Evolutionary conservation across 495 filamentous ascomycete species (phyloP).

Genomic region (Aspergillus mulundensis): DNA sequence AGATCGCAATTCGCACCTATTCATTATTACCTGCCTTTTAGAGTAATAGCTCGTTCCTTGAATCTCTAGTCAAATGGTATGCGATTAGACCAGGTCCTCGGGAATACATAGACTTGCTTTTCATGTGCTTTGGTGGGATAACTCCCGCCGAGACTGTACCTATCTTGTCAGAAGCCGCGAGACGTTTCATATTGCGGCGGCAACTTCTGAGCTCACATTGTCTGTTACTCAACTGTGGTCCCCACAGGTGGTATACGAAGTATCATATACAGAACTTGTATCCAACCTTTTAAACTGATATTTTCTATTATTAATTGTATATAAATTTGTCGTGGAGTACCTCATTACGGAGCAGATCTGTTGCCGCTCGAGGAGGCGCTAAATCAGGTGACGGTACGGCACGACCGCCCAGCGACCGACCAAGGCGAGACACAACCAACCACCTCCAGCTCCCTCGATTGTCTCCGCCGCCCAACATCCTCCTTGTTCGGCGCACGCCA

Average conservation of each 20-base stretch:
- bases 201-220: not conserved
- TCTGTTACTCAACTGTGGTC: too few species aligned
- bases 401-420: not conserved
- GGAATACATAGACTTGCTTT: not conserved
- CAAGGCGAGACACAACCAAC: constrained; percentile 18
- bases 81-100: not conserved
- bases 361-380: constrained; percentile 13
- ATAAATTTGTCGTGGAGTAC: not conserved
- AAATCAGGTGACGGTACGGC: constrained; percentile 10
- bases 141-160: not conserved
- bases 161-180: not conserved
- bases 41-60: too few species aligned
- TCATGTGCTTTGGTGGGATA: not conserved
- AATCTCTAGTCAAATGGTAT: too few species aligned
- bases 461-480: constrained; percentile 33
- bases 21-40: too few species aligned
- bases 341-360: not conserved
- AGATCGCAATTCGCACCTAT: too few species aligned
- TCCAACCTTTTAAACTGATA: too few species aligned
- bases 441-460: constrained; percentile 25
- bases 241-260: too few species aligned
- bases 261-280: too few species aligned
- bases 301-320: not conserved
- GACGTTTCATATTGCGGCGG: not conserved
- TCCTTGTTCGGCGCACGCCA: constrained; percentile 37